Percentiles rank a stretch among this genome's conserved stretches.
These are phyloP conservation scores for Ogataea naganishii DNA, from an alignment of 805 yeast genomes.

Conservation along the genomic window DNA sequence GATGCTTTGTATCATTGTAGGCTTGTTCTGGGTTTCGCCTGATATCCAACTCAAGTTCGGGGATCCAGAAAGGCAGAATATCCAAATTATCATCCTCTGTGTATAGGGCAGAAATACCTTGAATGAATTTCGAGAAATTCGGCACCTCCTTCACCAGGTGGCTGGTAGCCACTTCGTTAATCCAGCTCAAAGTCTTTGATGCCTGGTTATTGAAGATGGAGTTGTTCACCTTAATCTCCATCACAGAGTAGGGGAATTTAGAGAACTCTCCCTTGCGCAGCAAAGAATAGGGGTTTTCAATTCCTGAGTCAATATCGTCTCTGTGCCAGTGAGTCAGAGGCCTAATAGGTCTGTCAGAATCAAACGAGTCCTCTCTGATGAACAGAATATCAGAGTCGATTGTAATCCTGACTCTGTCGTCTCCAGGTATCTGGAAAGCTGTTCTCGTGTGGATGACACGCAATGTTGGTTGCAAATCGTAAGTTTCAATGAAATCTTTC, in stretches of 20 bases:
- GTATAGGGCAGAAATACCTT: conserved; percentile 83
- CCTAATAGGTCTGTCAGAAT: conserved; percentile 77
- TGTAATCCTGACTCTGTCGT: conserved; percentile 81
- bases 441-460: conserved; percentile 85
- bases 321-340: conserved; percentile 90
- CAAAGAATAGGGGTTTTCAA: conserved; percentile 58
- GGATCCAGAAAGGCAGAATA: conserved; percentile 89
- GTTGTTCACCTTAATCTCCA: conserved; percentile 64
- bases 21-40: conserved; percentile 75
- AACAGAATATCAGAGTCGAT: conserved; percentile 84
- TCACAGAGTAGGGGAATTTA: conserved; percentile 77
- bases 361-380: conserved; percentile 87
- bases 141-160: conserved; percentile 91
- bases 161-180: conserved; percentile 73
- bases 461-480: conserved; percentile 73
- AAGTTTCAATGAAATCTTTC: conserved; percentile 52
- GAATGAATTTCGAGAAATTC: conserved; percentile 85
- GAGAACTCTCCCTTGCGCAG: conserved; percentile 80
- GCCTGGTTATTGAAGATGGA: conserved; percentile 40
- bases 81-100: conserved; percentile 88
- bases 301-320: conserved; percentile 74
- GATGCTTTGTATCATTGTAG: conserved; percentile 54
- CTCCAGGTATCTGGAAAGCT: conserved; percentile 98
- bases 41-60: conserved; percentile 76
- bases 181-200: conserved; percentile 53